Conservation (phyloP, 768 basidiomycete species). For the Rhodocollybia butyracea region DNA sequence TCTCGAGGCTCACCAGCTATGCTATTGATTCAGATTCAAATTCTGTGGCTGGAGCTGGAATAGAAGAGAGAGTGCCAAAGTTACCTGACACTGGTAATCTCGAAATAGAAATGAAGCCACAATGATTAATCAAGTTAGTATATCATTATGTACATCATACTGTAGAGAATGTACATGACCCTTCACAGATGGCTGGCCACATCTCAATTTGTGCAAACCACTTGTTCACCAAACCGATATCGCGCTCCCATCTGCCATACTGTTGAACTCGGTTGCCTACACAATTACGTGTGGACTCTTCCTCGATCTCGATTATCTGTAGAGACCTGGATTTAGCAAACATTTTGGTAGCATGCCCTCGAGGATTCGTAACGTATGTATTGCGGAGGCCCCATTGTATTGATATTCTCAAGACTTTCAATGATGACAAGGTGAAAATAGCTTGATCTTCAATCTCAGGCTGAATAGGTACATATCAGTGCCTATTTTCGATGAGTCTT, state of each 20-base stretch:
- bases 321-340: slow-evolving; percentile 1
- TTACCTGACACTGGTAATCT: too few species aligned
- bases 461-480: neutral
- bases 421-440: neutral
- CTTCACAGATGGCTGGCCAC: neutral
- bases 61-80: too few species aligned
- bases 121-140: too few species aligned
- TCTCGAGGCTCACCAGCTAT: neutral
- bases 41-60: too few species aligned
- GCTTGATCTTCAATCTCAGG: neutral
- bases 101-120: too few species aligned
- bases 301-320: neutral
- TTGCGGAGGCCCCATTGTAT: slow-evolving; percentile 1
- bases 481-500: too few species aligned
- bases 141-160: neutral
- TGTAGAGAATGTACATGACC: neutral
- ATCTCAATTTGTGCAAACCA: neutral
- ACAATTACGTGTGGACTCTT: neutral
- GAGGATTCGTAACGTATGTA: neutral
- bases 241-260: neutral
- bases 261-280: neutral
- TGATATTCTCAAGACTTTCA: neutral
- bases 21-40: neutral
- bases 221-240: neutral
- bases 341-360: neutral